Base-by-base conservation (phyloP, 2,329 filamentous ascomycete genomes). In the Trichoderma afroharzianum region DNA sequence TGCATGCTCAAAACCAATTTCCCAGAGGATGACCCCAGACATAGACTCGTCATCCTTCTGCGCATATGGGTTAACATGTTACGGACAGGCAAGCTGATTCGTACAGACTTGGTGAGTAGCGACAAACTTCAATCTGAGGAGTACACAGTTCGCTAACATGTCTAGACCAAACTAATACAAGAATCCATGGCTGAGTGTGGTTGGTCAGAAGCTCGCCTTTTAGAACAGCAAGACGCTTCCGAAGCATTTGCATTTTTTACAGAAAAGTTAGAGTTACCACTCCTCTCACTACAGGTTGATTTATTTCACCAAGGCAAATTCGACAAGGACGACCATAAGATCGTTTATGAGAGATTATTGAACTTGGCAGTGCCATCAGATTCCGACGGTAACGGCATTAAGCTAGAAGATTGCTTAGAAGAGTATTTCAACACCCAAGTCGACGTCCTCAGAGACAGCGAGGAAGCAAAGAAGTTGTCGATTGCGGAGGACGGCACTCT, bases 211-310 rank as follows among this genome's bases (percentile, higher is more conserved):
- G 95, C 95, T 61, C 87, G 88, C 26, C 82, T 88, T 71, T 79
- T 93, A n/a, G 88, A 91, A 76, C 96, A 98, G 78, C 96, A 99
- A 81, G 96, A 99, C 80, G 93, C 94, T 0, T 98, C 96, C 0
- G 96, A 99, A 81, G 95, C 95, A 1, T 98, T 98, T 79, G 93
- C 91, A 0, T 98, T 98, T 79, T 94, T 99, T 74, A 97, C 95
- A 0, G 95, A 94, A 75, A 94, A 92, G 26, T 86, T 99, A 24
- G 91, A 97, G 76, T 82, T 98, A 18, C 96, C 96, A 7, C 85
- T 98, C 2, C 87, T 98, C 30, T 95, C 95, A 0, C 82, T 98
- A 47, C 97, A 97, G 79, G 95, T 98, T 84, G 95, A 98, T 78
- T 90, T 98, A 15, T 98, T 95, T 76, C 96, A 98, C 78, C 93